Evolutionary conservation across 2,329 filamentous ascomycete species (phyloP).

Genomic region (Chrysoporthe puriensis): DNA sequence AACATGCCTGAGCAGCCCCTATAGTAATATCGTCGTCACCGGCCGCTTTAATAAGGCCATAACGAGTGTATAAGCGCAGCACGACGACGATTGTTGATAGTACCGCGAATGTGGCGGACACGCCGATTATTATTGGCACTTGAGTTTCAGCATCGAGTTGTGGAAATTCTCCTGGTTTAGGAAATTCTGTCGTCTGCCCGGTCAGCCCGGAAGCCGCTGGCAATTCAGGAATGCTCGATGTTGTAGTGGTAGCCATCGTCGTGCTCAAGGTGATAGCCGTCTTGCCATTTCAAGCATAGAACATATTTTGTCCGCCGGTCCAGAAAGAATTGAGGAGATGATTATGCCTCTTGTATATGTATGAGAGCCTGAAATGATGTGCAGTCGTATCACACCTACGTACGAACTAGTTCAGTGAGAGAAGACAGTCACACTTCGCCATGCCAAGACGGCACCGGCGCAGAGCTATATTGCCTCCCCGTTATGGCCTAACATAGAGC

Average conservation of each 20-base stretch:
- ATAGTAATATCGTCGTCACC: constrained; percentile 38
- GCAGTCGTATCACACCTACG: not conserved
- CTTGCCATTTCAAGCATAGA: constrained; percentile 10
- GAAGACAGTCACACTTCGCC: too few relatives aligned
- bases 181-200: constrained; percentile 21
- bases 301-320: not conserved
- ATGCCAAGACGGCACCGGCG: too few relatives aligned
- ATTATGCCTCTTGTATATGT: not conserved
- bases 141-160: constrained; percentile 34
- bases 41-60: constrained; percentile 31
- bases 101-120: constrained; percentile 33
- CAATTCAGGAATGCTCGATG: constrained; percentile 13
- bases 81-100: constrained; percentile 34
- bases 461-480: too few relatives aligned
- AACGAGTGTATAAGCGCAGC: constrained; percentile 37
- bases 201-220: constrained; percentile 17
- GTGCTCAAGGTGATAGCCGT: constrained; percentile 16
- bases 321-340: not conserved
- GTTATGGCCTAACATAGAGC: not conserved
- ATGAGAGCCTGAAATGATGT: not conserved
- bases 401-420: not conserved
- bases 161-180: constrained; percentile 31
- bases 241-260: constrained; percentile 18
- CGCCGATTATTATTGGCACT: constrained; percentile 34
- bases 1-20: constrained; percentile 32